phyloP scores from a whole-genome alignment of 306 rosid species.

The Benincasa hispida region DNA sequence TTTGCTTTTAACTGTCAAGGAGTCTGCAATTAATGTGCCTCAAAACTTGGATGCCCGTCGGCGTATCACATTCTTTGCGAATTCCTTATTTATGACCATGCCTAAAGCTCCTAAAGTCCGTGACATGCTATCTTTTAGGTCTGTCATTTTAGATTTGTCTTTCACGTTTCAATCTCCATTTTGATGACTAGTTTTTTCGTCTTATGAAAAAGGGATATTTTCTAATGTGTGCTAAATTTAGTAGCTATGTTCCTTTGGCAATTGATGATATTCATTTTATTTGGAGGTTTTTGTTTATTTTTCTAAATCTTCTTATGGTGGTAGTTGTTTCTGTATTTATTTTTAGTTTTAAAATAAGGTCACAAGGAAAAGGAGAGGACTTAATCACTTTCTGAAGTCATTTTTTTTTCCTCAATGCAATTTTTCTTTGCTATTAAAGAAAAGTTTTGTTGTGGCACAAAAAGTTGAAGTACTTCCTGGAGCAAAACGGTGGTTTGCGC shows the following conservation, averaged over 20 bases:
- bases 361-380: background rate
- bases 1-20: conserved; percentile 89
- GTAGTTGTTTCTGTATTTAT: background rate
- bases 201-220: background rate
- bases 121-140: conserved; percentile 93
- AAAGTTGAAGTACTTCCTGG: background rate
- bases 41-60: conserved; percentile 96
- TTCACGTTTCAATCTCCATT: background rate
- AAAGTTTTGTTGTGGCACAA: background rate
- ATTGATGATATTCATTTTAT: background rate
- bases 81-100: conserved; percentile 93
- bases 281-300: background rate
- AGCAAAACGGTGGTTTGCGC: background rate
- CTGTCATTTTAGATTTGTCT: conserved; percentile 16
- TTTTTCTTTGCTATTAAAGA: background rate
- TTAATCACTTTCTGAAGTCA: background rate
- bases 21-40: conserved; percentile 94
- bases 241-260: background rate
- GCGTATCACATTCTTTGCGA: conserved; percentile 95
- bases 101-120: conserved; percentile 84
- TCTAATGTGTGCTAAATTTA: background rate
- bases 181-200: background rate
- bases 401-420: background rate
- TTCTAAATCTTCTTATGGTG: background rate
- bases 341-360: background rate